Evolutionary conservation across 2,329 filamentous ascomycete genomes (phyloP).

Genomic region (Penicillium aurantiogriseum): DNA sequence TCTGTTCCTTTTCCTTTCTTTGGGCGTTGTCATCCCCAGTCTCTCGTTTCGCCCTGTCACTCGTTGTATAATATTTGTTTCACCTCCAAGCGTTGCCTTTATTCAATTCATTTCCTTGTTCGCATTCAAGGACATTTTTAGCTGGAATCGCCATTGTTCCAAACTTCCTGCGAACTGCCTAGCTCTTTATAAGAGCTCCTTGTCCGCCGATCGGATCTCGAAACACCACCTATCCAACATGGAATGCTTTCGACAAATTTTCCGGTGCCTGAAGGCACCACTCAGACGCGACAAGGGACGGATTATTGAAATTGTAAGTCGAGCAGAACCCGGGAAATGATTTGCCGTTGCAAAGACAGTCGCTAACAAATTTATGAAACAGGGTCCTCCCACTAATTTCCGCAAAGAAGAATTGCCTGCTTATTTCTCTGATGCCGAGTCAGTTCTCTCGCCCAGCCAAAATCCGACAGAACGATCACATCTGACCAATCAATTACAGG

Average conservation of each 20-base stretch:
- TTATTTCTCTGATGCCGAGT: constrained; percentile 43
- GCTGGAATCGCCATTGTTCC: background rate
- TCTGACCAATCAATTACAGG: constrained; percentile 33
- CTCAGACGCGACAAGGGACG: constrained; percentile 31
- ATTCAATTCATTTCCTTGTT: constrained; percentile 7
- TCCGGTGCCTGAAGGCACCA: constrained; percentile 34
- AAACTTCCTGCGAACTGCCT: background rate
- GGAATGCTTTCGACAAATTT: constrained; percentile 40
- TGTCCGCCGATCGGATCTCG: background rate
- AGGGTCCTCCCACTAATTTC: constrained; percentile 46
- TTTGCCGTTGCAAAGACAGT: background rate
- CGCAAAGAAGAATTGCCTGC: constrained; percentile 43
- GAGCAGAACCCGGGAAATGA: constrained; percentile 9
- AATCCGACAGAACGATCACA: constrained; percentile 17
- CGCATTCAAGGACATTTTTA: background rate
- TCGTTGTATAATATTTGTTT: constrained; percentile 24
- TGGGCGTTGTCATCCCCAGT: constrained; percentile 14
- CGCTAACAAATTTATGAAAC: constrained; percentile 15
- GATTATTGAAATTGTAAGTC: constrained; percentile 37
- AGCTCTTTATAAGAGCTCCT: constrained; percentile 5
- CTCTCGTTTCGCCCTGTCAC: constrained; percentile 27
- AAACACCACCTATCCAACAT: constrained; percentile 18
- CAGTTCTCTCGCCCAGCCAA: constrained; percentile 24
- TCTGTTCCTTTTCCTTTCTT: constrained; percentile 16
- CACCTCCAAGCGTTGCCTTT: constrained; percentile 14